Evolutionary conservation across 1,139 yeast species (phyloP).

Genomic region (Suhomyces atakaporum): DNA sequence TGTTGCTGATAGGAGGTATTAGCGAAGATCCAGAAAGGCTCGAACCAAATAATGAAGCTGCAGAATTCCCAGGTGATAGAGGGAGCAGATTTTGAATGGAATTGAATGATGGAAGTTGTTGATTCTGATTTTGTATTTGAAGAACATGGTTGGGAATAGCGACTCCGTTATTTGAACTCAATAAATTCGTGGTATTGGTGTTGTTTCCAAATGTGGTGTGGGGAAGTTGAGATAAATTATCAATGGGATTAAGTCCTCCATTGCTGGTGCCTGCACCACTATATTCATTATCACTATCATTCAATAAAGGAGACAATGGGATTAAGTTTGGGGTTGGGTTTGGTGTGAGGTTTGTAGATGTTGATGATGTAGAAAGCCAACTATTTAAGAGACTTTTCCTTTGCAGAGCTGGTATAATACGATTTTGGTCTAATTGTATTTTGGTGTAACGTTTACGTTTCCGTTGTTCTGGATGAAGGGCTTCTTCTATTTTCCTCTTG

Average conservation of each 20-base stretch:
- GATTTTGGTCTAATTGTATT: conserved; percentile 2
- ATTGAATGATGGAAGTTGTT: conserved; percentile 42
- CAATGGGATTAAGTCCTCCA: conserved; percentile 16
- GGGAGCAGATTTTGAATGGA: conserved; percentile 39
- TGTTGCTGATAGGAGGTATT: conserved; percentile 15
- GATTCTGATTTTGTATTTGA: conserved; percentile 34
- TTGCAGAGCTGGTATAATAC: background rate
- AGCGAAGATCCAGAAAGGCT: conserved; percentile 7
- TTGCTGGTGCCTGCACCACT: conserved; percentile 15
- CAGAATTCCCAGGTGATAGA: conserved; percentile 11
- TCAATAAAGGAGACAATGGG: conserved; percentile 40
- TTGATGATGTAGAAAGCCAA: conserved; percentile 18
- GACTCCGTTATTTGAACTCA: conserved; percentile 7
- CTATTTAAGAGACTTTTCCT: conserved; percentile 17
- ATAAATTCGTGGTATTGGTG: conserved; percentile 1
- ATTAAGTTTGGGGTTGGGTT: conserved; percentile 28
- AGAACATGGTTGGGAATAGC: conserved; percentile 19
- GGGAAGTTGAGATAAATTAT: conserved; percentile 22
- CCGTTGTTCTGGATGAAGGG: conserved; percentile 4
- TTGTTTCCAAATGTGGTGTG: conserved; percentile 2
- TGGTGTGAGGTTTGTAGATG: conserved; percentile 6
- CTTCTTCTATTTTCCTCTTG: background rate
- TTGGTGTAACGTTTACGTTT: conserved; percentile 7
- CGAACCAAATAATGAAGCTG: conserved; percentile 3
- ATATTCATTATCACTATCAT: conserved; percentile 34